Evolutionary conservation across 352 stramenopile genomes (phyloP), one percentile per base, ranked within the genome.

Genomic region (Plasmopara halstedii): DNA sequence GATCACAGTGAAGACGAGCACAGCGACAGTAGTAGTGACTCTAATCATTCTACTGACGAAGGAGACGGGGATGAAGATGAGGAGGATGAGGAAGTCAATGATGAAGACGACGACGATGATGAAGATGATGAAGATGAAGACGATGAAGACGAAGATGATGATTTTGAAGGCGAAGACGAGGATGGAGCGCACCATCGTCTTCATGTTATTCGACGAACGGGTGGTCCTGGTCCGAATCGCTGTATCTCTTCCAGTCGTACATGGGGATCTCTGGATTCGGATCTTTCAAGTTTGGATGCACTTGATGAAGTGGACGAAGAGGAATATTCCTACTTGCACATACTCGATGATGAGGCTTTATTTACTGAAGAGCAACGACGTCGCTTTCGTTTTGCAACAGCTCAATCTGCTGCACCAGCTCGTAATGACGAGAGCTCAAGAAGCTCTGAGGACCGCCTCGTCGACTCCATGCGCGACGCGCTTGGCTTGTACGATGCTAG

Each of bases 261-360:
- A 6, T 90, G 78, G 78, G 74, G 76, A 21, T 72, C 77, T n/a
- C 46, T 90, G 4, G 79, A 89, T 22, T 68, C 66, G 2, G 82
- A 89, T 35, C 50, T 85, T 36, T 80, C 73, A 7, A 67, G 75
- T 17, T 50, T 84, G n/a, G 79, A 91, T 58, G 79, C 68, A 7
- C 58, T 84, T 18, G 79, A 91, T 39, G 79, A 91, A 56, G 76
- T 86, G 10, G 76, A 91, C 35, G 79, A 91, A 64, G 75, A 91
- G 11, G 76, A 91, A 26, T 91, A 85, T 41, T 91, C 74, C 15
- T 88, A 88, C 44, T 46, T 84, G n/a, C 76, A 71, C 37, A 66
- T 88, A 42, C 40, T 90, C 4, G 73, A 88, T 11, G 77, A 88
- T 21, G 82, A 93, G 42, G 53, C 56, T 4, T 42, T 65, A 11